Conservation (phyloP, 2,329 filamentous ascomycete genomes). For the Botrytis medusae region DNA sequence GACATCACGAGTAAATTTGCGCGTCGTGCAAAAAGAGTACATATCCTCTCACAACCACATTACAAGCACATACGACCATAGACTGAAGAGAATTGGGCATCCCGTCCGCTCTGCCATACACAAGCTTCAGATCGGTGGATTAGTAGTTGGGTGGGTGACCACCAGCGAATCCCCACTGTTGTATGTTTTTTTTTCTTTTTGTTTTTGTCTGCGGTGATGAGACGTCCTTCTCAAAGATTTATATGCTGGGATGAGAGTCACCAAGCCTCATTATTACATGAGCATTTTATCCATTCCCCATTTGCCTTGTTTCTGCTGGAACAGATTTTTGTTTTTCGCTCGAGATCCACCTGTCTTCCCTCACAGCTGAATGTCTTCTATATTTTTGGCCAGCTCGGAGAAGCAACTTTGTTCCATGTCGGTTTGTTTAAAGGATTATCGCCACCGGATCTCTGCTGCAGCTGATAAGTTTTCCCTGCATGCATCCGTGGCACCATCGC, state of each 20-base stretch:
- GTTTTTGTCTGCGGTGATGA: not conserved
- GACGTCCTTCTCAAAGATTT: not conserved
- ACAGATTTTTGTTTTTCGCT: not conserved
- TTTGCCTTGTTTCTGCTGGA: not conserved
- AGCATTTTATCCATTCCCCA: not conserved
- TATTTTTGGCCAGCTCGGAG: not conserved
- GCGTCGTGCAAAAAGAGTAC: not conserved
- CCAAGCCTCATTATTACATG: not conserved
- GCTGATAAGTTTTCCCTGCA: not conserved
- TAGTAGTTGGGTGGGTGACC: constrained; percentile 19
- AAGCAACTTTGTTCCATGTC: not conserved
- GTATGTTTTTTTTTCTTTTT: not conserved
- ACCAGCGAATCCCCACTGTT: constrained; percentile 18
- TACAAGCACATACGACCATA: not conserved
- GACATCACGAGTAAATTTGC: not conserved
- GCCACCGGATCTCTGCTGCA: not conserved
- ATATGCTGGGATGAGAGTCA: not conserved
- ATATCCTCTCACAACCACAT: rapidly evolving
- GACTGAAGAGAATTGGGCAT: constrained; percentile 19
- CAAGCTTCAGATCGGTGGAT: constrained; percentile 19
- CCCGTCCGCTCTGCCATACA: constrained; percentile 19
- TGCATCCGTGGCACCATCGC: not conserved
- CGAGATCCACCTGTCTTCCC: not conserved
- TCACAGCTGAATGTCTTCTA: not conserved
- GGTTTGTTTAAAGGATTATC: not conserved